Base-by-base conservation (phyloP, 768 basidiomycete species). In the Phallus indusiatus region DNA sequence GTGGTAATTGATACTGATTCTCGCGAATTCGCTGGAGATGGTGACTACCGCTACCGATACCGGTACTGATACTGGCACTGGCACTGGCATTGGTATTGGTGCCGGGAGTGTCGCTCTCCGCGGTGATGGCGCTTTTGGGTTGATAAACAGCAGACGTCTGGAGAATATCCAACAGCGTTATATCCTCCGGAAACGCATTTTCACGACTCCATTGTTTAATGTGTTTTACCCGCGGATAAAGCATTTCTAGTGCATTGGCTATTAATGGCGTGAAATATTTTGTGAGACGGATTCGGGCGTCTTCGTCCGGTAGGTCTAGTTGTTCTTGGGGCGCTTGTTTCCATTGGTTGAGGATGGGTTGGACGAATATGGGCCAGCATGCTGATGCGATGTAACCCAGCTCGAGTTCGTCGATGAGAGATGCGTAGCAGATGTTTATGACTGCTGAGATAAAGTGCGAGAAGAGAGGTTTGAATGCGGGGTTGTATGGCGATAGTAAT, bases 361-460 rank as follows among this genome's bases (percentile, higher is more conserved):
- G 78, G 1, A 85, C 78, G 64, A 90, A 91, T 1, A 83, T 85
- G 0, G 89, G 87, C 89, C 90, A 92, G 20, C 84, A 78, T 6
- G 90, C 86, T 0, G 85, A 83, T 1, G 86, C 81, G 28, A 92
- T 78, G 65, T 91, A 92, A 47, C 79, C 77, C 1, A 92, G 74
- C 66, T 92, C 90, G 53, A 81, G 68, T 0, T 82, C 80, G 65
- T 90, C 84, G 46, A 76, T 78, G 2, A 81, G 83, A 68, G 84
- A 90, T 6, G 81, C 76, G 20, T 77, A 78, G 66, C 88, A 83
- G 33, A 80, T 74, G 51, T 81, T 78, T 66, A 81, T 81, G 1
- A 92, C 69, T 10, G 80, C 73, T 7, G 78, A 73, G 18, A 77
- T 67, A 61, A 85, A 92, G 58, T 85, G 82, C n/a, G 74, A 66